Conservation (phyloP, 1,139 yeast genomes). For the Suhomyces guaymorum region DNA sequence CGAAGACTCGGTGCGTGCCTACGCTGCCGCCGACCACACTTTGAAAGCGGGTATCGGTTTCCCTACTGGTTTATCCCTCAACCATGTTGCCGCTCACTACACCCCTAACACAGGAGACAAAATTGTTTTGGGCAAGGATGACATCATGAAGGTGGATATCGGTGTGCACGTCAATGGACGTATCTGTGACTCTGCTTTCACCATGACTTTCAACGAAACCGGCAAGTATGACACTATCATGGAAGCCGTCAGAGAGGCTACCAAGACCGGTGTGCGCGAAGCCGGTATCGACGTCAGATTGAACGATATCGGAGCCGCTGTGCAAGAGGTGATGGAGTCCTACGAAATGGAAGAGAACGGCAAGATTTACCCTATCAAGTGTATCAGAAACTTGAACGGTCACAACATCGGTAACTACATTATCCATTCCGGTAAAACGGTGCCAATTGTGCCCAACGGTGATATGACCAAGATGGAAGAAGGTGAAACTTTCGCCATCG, state of each 20-base stretch:
- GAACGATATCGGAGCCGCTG: slow-evolving; percentile 93
- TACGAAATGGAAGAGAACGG: slow-evolving; percentile 92
- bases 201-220: slow-evolving; percentile 75
- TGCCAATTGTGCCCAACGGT: slow-evolving; percentile 91
- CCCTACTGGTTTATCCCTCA: slow-evolving; percentile 93
- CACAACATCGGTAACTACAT: slow-evolving; percentile 82
- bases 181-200: slow-evolving; percentile 93
- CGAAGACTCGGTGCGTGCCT: slow-evolving; percentile 79
- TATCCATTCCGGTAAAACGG: slow-evolving; percentile 94
- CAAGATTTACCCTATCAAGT: slow-evolving; percentile 77
- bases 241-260: slow-evolving; percentile 87
- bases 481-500: slow-evolving; percentile 97
- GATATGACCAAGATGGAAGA: slow-evolving; percentile 98
- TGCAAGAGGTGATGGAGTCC: slow-evolving; percentile 97
- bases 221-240: slow-evolving; percentile 75
- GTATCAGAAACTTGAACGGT: slow-evolving; percentile 90
- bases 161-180: slow-evolving; percentile 98
- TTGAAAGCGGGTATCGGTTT: slow-evolving; percentile 87
- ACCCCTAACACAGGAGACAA: slow-evolving; percentile 97
- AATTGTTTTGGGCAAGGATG: slow-evolving; percentile 74
- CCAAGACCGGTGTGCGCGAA: slow-evolving; percentile 87
- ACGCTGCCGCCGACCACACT: slow-evolving; percentile 66
- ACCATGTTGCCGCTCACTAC: slow-evolving; percentile 96
- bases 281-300: slow-evolving; percentile 96
- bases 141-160: slow-evolving; percentile 94